These are phyloP conservation scores for Plantago coronopus DNA, from an alignment of 305 asterid species.

Conservation along the genomic window DNA sequence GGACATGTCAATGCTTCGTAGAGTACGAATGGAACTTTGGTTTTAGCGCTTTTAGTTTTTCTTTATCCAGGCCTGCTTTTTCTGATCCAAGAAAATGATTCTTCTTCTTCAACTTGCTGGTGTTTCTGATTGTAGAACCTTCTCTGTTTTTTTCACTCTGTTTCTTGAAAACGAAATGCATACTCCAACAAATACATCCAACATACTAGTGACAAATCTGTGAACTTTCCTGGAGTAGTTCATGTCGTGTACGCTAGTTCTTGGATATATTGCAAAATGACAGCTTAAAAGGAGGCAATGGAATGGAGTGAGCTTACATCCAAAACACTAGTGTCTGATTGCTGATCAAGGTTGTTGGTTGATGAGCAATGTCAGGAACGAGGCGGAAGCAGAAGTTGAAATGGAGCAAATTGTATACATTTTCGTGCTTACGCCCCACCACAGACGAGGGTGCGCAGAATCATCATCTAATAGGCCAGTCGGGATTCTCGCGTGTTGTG, in stretches of 20 bases:
- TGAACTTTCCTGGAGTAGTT: constrained; percentile 11
- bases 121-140: constrained; percentile 22
- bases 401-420: constrained; percentile 73
- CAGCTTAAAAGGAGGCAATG: constrained; percentile 24
- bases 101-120: not conserved
- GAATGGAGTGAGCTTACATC: constrained; percentile 12
- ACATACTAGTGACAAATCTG: constrained; percentile 28
- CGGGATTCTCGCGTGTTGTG: constrained; percentile 62
- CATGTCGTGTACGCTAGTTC: not conserved
- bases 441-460: constrained; percentile 25
- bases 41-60: constrained; percentile 25
- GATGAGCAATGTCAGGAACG: constrained; percentile 23
- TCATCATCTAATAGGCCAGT: constrained; percentile 37
- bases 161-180: not conserved
- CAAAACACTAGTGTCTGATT: not conserved
- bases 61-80: constrained; percentile 30
- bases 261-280: constrained; percentile 14
- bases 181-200: constrained; percentile 27
- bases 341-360: constrained; percentile 11
- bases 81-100: constrained; percentile 44
- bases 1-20: constrained; percentile 41
- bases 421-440: constrained; percentile 51
- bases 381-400: constrained; percentile 44
- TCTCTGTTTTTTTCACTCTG: constrained; percentile 14
- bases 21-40: constrained; percentile 27